Conservation (phyloP, 2,329 filamentous ascomycete genomes). For the Phaeoacremonium minimum region DNA sequence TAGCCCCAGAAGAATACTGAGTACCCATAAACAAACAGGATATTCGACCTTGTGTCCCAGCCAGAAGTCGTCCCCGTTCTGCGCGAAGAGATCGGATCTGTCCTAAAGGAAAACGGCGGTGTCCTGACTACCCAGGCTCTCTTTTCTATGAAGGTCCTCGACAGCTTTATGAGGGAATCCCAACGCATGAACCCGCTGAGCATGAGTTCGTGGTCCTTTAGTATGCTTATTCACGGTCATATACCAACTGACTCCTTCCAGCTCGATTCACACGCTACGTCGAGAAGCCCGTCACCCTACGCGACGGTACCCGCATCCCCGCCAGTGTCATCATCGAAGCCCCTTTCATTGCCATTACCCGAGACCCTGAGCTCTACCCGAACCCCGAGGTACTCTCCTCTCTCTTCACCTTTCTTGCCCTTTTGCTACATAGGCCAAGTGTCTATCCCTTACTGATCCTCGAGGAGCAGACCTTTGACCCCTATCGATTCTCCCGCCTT, state of each 20-base stretch:
- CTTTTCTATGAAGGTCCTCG: conserved; percentile 26
- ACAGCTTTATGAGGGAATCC: conserved; percentile 25
- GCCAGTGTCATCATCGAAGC: conserved; percentile 37
- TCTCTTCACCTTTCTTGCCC: no score
- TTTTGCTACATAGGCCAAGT: conserved; percentile 1
- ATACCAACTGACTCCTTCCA: no score
- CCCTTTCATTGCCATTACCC: conserved; percentile 27
- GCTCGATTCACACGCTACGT: conserved; percentile 47
- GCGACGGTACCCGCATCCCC: conserved; percentile 47
- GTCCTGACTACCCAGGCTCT: conserved; percentile 19
- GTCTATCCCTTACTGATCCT: not conserved
- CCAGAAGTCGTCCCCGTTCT: conserved; percentile 46
- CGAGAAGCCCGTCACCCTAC: conserved; percentile 44
- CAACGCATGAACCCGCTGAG: conserved; percentile 17
- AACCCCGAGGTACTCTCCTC: no score
- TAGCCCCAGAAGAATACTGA: no score
- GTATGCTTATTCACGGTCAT: no score
- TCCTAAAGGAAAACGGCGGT: conserved; percentile 25
- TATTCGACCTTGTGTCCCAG: conserved; percentile 46
- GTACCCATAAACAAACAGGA: no score
- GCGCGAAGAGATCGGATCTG: conserved; percentile 42
- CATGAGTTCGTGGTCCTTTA: conserved; percentile 21
- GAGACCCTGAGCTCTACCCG: conserved; percentile 29
- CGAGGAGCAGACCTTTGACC: no score
- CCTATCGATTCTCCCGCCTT: conserved; percentile 29